Evolutionary conservation across 371 early-diverging fungal species (phyloP).

Genomic region (Phascolomyces articulosus): DNA sequence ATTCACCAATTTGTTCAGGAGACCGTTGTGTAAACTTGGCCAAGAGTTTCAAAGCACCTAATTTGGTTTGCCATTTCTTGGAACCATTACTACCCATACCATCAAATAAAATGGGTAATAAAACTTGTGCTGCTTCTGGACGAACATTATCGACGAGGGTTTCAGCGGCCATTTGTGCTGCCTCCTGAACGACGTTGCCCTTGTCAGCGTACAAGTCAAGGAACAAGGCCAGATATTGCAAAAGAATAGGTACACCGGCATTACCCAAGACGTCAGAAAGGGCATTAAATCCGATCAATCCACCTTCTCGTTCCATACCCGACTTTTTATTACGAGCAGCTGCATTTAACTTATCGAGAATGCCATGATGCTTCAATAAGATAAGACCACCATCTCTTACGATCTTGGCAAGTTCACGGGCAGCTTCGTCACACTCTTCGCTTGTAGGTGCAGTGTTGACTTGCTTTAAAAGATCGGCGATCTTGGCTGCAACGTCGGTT

Average conservation of each 20-base stretch:
- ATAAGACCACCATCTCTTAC: conserved; percentile 56
- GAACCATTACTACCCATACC: conserved; percentile 57
- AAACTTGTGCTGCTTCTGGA: conserved; percentile 56
- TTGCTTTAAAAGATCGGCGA: conserved; percentile 51
- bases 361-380: conserved; percentile 56
- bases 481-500: conserved; percentile 30
- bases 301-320: conserved; percentile 74
- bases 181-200: conserved; percentile 72
- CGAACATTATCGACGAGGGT: conserved; percentile 56
- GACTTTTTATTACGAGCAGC: conserved; percentile 73
- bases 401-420: conserved; percentile 53
- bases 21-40: conserved; percentile 56
- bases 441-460: conserved; percentile 62
- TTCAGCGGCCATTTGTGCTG: conserved; percentile 65
- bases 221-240: conserved; percentile 57
- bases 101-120: conserved; percentile 67
- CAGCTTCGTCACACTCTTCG: conserved; percentile 62
- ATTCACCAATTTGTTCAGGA: conserved; percentile 67
- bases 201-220: conserved; percentile 76
- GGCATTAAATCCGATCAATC: conserved; percentile 71
- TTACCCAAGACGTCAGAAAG: conserved; percentile 59
- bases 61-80: conserved; percentile 82
- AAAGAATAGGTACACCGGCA: conserved; percentile 64
- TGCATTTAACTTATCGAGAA: conserved; percentile 58
- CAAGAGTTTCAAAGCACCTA: conserved; percentile 66